phyloP scores from a whole-genome alignment of 352 stramenopile genomes.

The Pelagophyceae sp. region DNA sequence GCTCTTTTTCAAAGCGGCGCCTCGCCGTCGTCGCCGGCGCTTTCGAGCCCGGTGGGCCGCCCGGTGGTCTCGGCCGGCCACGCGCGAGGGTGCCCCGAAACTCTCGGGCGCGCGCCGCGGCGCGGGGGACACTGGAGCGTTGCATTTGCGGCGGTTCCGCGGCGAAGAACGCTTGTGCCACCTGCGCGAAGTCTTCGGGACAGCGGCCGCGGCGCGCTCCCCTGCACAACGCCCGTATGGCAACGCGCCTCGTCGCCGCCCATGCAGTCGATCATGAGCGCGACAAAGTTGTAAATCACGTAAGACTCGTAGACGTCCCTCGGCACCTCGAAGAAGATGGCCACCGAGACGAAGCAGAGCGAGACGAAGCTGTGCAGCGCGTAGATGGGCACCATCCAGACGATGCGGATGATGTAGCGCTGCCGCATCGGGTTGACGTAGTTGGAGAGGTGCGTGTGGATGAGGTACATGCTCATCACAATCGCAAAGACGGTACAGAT shows the following conservation, averaged over 20 bases:
- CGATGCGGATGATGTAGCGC: conserved; percentile 76
- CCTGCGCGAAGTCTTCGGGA: conserved; percentile 50
- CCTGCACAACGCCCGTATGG: conserved; percentile 60
- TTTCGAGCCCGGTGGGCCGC: too few species aligned
- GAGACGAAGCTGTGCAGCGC: conserved; percentile 72
- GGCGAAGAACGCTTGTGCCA: conserved; percentile 39
- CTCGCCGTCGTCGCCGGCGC: too few species aligned
- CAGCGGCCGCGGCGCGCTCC: conserved; percentile 62
- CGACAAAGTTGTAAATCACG: conserved; percentile 77
- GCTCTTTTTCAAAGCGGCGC: too few species aligned
- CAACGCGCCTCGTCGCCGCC: conserved; percentile 1
- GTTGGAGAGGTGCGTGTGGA: conserved; percentile 25
- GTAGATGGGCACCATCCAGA: conserved; percentile 84
- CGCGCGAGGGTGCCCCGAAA: too few species aligned
- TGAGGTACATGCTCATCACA: conserved; percentile 13
- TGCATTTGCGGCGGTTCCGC: conserved; percentile 47
- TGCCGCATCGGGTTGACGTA: conserved; percentile 28
- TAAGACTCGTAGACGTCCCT: conserved; percentile 80
- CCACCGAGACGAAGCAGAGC: conserved; percentile 19
- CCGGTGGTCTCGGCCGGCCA: too few species aligned
- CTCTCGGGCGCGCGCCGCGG: too few species aligned
- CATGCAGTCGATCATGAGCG: conserved; percentile 62
- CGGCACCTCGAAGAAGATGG: conserved; percentile 68
- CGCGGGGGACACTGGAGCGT: too few species aligned
- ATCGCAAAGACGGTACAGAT: conserved; percentile 8